A percentile compares a stretch with the other conserved stretches of the same genome.
phyloP scores from a whole-genome alignment of 495 filamentous ascomycete genomes.

The Penicillium soppii region DNA sequence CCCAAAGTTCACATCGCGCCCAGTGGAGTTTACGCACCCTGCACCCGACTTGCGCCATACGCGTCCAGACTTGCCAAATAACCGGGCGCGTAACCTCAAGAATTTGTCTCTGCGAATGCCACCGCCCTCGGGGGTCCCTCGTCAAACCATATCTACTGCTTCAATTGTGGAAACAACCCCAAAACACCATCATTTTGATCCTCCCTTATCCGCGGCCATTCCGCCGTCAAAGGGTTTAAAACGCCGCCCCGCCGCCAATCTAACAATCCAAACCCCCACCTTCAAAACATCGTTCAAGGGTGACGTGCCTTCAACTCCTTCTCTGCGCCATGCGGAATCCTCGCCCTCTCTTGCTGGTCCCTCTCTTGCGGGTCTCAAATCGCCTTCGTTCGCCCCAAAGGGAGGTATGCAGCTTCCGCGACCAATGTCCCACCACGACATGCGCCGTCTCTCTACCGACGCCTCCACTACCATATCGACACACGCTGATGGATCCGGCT shows the following conservation, averaged over 20 bases:
- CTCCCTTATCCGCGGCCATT: conserved; percentile 81
- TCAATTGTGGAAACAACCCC: conserved; percentile 42
- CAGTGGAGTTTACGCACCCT: conserved; percentile 19
- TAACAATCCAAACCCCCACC: conserved; percentile 66
- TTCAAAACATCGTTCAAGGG: conserved; percentile 44
- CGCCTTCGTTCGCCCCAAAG: conserved; percentile 56
- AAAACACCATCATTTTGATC: conserved; percentile 59
- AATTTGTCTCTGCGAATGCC: conserved; percentile 87
- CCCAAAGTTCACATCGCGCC: conserved; percentile 37
- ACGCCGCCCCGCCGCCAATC: conserved; percentile 77
- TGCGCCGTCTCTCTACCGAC: conserved; percentile 21
- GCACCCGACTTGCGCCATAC: conserved; percentile 16
- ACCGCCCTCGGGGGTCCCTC: conserved; percentile 43
- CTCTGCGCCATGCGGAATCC: conserved; percentile 67
- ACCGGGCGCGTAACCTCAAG: conserved; percentile 85
- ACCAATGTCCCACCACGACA: conserved; percentile 39
- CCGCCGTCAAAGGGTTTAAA: conserved; percentile 66
- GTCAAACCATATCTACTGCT: conserved; percentile 52
- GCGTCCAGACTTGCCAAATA: conserved; percentile 58
- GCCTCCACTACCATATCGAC: conserved; percentile 28
- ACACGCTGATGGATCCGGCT: conserved; percentile 21
- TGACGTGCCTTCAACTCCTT: conserved; percentile 51
- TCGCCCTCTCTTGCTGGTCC: conserved; percentile 64
- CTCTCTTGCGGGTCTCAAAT: conserved; percentile 56
- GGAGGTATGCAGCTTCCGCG: conserved; percentile 66